phyloP scores from a whole-genome alignment of 2,329 filamentous ascomycete species.

The Diaporthe vaccinii region DNA sequence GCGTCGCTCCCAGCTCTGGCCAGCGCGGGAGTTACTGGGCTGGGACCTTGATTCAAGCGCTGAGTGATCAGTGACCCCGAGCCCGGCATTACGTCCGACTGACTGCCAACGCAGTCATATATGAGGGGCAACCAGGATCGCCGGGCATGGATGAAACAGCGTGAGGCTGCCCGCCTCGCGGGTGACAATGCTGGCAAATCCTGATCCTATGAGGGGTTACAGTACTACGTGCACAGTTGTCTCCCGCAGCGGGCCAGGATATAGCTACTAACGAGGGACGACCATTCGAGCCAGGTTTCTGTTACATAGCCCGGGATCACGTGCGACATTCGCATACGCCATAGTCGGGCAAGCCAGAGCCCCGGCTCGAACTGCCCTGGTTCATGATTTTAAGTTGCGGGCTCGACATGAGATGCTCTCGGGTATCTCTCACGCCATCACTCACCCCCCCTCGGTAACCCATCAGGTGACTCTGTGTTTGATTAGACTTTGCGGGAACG shows the following conservation, averaged over 20 bases:
- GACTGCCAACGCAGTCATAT: constrained; percentile 17
- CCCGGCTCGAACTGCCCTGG: constrained; percentile 17
- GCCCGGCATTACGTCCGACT: not conserved
- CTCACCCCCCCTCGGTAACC: not conserved
- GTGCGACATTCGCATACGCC: not conserved
- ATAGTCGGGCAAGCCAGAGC: not conserved
- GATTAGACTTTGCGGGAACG: constrained; percentile 12
- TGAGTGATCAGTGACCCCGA: not conserved
- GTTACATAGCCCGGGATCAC: constrained; percentile 9
- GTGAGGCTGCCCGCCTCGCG: constrained; percentile 4
- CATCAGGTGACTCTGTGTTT: not conserved
- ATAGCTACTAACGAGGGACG: not conserved
- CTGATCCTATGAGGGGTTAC: constrained; percentile 16
- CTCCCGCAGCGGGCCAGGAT: not conserved
- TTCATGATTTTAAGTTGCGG: constrained; percentile 16
- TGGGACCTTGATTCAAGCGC: not conserved
- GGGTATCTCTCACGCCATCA: constrained; percentile 3
- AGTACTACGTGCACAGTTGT: not conserved
- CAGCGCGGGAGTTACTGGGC: not conserved
- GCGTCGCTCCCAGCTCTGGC: not conserved
- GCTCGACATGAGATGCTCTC: constrained; percentile 26
- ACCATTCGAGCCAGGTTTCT: not conserved
- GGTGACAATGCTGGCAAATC: not conserved
- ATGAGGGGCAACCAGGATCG: constrained; percentile 10
- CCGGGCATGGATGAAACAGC: constrained; percentile 16